Evolutionary conservation across 169 alveolate species (phyloP), one percentile per base, ranked within the genome.

Genomic region (Eimeria necatrix): DNA sequence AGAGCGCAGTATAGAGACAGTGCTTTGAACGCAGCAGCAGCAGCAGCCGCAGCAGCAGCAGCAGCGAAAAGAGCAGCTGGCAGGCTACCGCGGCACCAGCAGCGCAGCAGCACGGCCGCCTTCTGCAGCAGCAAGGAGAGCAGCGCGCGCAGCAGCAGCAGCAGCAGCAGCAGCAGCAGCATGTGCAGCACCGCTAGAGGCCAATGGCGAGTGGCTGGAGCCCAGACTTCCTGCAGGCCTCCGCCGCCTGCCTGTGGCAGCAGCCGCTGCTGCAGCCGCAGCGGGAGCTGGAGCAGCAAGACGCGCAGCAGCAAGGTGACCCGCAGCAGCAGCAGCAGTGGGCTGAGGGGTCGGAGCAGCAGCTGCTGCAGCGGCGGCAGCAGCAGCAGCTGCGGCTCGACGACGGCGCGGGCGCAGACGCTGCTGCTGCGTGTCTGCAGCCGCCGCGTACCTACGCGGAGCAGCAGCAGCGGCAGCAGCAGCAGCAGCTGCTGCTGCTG

Each of bases 231-330:
- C 84, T 73, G 59, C 84, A 41, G 49, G 59, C 84, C 53, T 73
- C 84, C 84, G 7, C 49, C 84, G 53, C 84, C 84, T 73, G 84
- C 84, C 84, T 73, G 84, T 41, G 53, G 84, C 84, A 73, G 84
- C 59, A 73, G 84, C 84, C 84, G 84, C 84, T 73, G 53, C 53
- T 73, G 84, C 84, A 20, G 51, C 56, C 51, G 91, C 48, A 22
- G 76, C 49, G 24, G 78, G 26, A 83, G 91, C 24, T 18, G 93
- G 32, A 49, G 68, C 61, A 80, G 70, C 41, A 49, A 14, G 12
- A 24, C 51, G 12, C 18, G 41, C 48, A 10, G 26, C 90, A 80
- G 70, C 90, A 8, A 8, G n/a, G 73, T 7, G 73, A 14, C n/a
- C 53, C 6, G 61, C 71, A 53, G 32, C 91, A 51, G 64, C 49